Evolutionary conservation across 345 rosid genomes (phyloP).

Genomic region (Salix viminalis): DNA sequence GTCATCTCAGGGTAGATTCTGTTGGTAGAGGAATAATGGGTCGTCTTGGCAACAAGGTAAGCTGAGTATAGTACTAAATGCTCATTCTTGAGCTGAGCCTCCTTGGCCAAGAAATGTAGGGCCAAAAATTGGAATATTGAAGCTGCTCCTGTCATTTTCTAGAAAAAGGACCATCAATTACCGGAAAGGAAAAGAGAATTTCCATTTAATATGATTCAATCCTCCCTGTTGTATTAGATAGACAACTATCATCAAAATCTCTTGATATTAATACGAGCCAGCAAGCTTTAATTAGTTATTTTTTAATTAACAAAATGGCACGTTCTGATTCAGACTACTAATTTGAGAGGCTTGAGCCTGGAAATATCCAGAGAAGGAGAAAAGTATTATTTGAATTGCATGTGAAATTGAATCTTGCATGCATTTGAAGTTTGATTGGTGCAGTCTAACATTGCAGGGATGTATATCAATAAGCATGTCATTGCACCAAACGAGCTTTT

Average conservation of each 20-base stretch:
- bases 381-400: not conserved
- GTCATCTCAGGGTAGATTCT: conserved; percentile 72
- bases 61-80: not conserved
- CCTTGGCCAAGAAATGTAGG: not conserved
- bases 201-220: not conserved
- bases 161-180: not conserved
- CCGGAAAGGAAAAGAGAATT: not conserved
- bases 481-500: conserved; percentile 84
- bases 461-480: conserved; percentile 89
- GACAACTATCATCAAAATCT: not conserved
- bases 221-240: not conserved
- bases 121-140: not conserved
- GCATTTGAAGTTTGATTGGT: not conserved
- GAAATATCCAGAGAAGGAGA: not conserved
- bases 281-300: not conserved
- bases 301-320: not conserved
- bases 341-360: not conserved
- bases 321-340: not conserved
- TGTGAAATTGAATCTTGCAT: not conserved
- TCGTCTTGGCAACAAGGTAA: conserved; percentile 86
- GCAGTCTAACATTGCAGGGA: conserved; percentile 44
- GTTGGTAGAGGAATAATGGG: conserved; percentile 96
- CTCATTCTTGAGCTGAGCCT: not conserved
- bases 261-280: not conserved
- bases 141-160: not conserved